Conservation (phyloP, 148 eudicot species). For the Cornus controversa region DNA sequence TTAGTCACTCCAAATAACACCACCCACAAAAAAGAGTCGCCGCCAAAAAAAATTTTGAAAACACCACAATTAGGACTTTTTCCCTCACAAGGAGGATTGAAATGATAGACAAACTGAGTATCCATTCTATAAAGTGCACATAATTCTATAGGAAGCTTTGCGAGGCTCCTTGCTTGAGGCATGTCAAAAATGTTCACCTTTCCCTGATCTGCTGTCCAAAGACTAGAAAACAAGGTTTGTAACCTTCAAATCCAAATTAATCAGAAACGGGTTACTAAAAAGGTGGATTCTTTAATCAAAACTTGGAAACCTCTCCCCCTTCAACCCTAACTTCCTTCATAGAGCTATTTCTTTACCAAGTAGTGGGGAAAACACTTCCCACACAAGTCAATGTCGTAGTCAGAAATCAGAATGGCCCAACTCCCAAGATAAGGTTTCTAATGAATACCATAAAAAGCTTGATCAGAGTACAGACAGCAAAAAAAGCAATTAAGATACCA, state of each 20-base stretch:
- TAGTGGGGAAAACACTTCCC: not conserved
- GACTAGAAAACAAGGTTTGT: conserved; percentile 3
- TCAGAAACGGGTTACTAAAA: not conserved
- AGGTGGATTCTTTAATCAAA: not conserved
- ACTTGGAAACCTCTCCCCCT: not conserved
- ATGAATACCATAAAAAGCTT: not conserved
- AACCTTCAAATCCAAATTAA: not conserved
- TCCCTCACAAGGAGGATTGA: not conserved
- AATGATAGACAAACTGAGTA: not conserved
- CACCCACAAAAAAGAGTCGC: not conserved
- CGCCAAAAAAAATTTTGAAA: not conserved
- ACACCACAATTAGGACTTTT: not conserved
- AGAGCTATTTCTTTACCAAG: too few species aligned
- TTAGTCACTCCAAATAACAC: not conserved
- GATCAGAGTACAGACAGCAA: not conserved
- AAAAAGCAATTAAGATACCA: not conserved
- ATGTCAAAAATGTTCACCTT: not conserved
- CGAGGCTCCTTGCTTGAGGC: not conserved
- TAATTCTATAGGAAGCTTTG: not conserved
- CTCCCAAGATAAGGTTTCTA: not conserved
- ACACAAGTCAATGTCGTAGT: not conserved
- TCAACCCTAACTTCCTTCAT: too few species aligned
- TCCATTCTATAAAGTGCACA: not conserved
- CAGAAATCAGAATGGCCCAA: not conserved
- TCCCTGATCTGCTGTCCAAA: not conserved